Conservation (phyloP, 2,329 filamentous ascomycete species). For the Talaromyces islandicus region DNA sequence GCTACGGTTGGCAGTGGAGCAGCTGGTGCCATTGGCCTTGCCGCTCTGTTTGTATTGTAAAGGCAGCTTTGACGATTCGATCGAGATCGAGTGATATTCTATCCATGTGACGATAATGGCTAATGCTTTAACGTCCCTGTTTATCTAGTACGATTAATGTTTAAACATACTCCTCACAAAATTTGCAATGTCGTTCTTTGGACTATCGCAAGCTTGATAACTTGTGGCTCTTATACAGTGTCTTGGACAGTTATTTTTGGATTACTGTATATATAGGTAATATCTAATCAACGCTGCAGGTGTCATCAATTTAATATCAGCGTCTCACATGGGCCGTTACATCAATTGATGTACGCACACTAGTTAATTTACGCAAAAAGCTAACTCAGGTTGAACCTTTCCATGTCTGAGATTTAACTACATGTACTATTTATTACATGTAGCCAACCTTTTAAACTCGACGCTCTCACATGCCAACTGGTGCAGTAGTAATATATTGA, state of each 20-base stretch:
- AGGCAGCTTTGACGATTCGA: background rate
- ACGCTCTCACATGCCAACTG: no score
- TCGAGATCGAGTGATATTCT: background rate
- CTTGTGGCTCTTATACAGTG: background rate
- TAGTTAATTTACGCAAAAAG: no score
- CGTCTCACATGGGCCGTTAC: no score
- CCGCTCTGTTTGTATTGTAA: constrained; percentile 38
- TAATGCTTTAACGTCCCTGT: constrained; percentile 4
- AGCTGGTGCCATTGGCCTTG: constrained; percentile 36
- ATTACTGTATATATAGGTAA: background rate
- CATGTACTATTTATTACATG: no score
- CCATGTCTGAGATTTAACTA: no score
- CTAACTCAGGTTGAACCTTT: no score
- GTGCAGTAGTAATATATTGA: no score
- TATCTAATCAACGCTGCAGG: background rate
- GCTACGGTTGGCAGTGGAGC: constrained; percentile 26
- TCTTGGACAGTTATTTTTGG: background rate
- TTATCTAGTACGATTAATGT: constrained; percentile 1
- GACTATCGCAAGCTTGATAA: background rate
- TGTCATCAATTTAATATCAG: no score
- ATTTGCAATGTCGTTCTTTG: background rate
- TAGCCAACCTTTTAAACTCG: no score
- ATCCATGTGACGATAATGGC: background rate
- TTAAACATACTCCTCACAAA: background rate
- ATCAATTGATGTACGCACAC: no score